Evolutionary conservation across 2,329 filamentous ascomycete genomes (phyloP).

Genomic region (Monilinia polystroma): DNA sequence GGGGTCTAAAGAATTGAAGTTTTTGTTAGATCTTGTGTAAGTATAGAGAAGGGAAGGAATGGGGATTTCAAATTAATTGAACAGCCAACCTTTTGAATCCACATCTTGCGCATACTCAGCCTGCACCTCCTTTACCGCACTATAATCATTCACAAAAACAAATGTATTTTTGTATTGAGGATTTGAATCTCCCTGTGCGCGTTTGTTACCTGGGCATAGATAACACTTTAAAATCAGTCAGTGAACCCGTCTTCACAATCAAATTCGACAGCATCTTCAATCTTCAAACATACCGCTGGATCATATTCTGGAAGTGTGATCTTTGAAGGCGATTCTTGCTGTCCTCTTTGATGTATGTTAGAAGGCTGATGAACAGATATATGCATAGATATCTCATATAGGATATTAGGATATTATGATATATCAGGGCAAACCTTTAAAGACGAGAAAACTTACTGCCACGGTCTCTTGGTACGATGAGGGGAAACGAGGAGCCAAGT

Average conservation of each 20-base stretch:
- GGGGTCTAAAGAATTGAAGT: constrained; percentile 52
- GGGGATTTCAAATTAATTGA: background rate
- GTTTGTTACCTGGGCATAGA: constrained; percentile 85
- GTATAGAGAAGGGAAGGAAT: background rate
- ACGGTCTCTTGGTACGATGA: constrained; percentile 93
- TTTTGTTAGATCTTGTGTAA: background rate
- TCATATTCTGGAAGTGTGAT: constrained; percentile 78
- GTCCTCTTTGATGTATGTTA: constrained; percentile 56
- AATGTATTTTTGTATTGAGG: constrained; percentile 85
- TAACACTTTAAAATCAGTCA: constrained; percentile 66
- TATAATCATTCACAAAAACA: constrained; percentile 96
- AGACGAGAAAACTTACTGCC: constrained; percentile 68
- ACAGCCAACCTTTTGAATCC: constrained; percentile 32
- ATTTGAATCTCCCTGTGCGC: constrained; percentile 83
- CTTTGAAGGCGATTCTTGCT: constrained; percentile 70
- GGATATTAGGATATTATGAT: too few species aligned
- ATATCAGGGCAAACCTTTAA: background rate
- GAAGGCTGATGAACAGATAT: background rate
- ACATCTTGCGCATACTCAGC: constrained; percentile 62
- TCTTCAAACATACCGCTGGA: constrained; percentile 52
- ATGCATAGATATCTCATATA: background rate
- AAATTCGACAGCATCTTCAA: background rate
- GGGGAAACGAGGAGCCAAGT: constrained; percentile 94
- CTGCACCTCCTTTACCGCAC: constrained; percentile 92
- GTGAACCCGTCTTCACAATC: background rate